These are phyloP conservation scores for Lignosus rhinocerotis DNA, from an alignment of 1,284 basidiomycete species.

Conservation along the genomic window DNA sequence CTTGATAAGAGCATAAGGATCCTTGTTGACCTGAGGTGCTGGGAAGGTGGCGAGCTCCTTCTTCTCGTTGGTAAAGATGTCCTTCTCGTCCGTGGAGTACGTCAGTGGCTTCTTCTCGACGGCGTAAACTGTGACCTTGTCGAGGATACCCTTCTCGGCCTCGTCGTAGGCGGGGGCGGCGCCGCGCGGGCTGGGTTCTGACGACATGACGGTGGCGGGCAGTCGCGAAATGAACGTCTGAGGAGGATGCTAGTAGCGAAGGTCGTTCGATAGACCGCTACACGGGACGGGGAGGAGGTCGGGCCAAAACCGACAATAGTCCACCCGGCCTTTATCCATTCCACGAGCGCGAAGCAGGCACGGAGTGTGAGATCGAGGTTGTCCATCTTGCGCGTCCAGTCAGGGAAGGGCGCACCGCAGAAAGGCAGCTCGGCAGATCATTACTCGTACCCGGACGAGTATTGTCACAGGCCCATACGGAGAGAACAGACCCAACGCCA, in stretches of 20 bases:
- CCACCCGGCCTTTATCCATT: conserved; percentile 25
- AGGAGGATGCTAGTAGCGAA: conserved; percentile 12
- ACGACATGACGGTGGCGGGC: conserved; percentile 25
- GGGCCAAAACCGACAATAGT: conserved; percentile 18
- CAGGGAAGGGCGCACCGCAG: conserved; percentile 16
- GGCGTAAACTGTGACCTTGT: conserved; percentile 33
- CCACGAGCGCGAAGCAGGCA: conserved; percentile 23
- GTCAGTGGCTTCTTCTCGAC: conserved; percentile 37
- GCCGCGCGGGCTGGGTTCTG: conserved; percentile 29
- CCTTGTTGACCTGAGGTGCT: conserved; percentile 42
- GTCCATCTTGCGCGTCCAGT: conserved; percentile 14
- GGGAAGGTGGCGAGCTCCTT: conserved; percentile 30
- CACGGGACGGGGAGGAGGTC: conserved; percentile 22
- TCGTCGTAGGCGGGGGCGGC: conserved; percentile 45
- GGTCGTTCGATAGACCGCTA: conserved; percentile 20
- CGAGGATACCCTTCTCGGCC: conserved; percentile 58
- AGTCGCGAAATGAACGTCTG: conserved; percentile 11
- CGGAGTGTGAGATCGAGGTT: conserved; percentile 21
- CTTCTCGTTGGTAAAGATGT: conserved; percentile 36
- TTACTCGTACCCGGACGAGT: conserved; percentile 18
- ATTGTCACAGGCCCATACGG: conserved; percentile 18
- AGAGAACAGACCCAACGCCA: conserved; percentile 15
- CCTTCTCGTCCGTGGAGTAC: conserved; percentile 33
- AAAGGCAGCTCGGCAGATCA: conserved; percentile 23
- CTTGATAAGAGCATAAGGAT: conserved; percentile 37